Base-by-base conservation (phyloP, 2,329 filamentous ascomycete genomes). In the Aphanocladium album region DNA sequence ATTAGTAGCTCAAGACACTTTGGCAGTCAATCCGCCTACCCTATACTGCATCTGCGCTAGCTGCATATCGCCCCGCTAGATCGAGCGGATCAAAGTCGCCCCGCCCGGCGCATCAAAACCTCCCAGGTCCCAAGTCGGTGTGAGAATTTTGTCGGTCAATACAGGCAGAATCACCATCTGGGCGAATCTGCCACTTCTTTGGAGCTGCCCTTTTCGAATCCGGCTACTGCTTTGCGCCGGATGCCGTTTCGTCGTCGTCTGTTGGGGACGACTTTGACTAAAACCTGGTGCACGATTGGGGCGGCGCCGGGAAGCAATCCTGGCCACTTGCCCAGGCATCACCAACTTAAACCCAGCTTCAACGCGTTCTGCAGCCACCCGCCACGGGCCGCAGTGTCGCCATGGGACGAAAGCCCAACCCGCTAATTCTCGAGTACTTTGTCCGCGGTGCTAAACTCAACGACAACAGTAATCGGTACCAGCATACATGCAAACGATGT, bases 401-500 rank as follows among this genome's bases (percentile, higher is more conserved):
- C 67, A 93, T 93, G 91, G 91, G 91, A 72, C 85, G 91, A 71
- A 88, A 89, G 76, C 91, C 90, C 65, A 93, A 95, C 75, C 86
- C 87, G 68, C 81, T 96, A 67, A 93, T 96, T 73, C 83, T 90
- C 73, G 87, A 93, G 76, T 95, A 91, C 79, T 97, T 96, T 74
- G 86, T 90, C 73, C 86, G 92, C 67, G 93, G 93, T 11, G 84
- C 86, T 43, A 96, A 96, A 77, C 83, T 96, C 68, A 86, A 89
- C 71, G 91, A 96, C 76, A 89, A 90, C 65, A 95, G 90, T 78
- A 96, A 96, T 74, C 86, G 93, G 62, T 97, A 97, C 71, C 88
- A 91, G 68, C 91, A 96, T 71, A 95, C 90, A 14, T 96, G 92
- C 83, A 93, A 90, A 74, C 83, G 87, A 66, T 96, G 91, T 73